These are phyloP conservation scores for Golubevia pallescens DNA, from an alignment of 1,284 basidiomycete genomes.

Conservation along the genomic window DNA sequence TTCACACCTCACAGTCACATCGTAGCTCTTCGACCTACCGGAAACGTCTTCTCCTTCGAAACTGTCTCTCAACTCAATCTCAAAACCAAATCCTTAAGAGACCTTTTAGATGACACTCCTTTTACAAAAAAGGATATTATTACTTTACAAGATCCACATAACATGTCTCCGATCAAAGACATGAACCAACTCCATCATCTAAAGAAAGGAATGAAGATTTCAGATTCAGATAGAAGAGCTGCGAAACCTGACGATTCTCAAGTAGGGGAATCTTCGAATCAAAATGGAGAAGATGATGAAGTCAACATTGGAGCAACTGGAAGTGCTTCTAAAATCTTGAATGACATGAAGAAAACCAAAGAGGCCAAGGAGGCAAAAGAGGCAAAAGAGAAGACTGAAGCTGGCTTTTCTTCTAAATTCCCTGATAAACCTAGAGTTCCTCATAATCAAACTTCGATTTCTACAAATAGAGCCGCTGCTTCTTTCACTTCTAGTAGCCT, in stretches of 20 bases:
- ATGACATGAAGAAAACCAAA: conserved; percentile 8
- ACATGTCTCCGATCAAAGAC: conserved; percentile 12
- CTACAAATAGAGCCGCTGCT: conserved; percentile 49
- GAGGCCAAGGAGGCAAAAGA: not conserved
- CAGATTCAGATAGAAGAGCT: conserved; percentile 27
- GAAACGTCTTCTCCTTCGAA: conserved; percentile 54
- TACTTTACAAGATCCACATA: conserved; percentile 53
- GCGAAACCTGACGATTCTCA: not conserved
- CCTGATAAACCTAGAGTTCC: conserved; percentile 19
- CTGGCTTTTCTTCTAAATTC: conserved; percentile 12
- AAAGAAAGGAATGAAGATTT: conserved; percentile 28
- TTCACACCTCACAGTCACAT: conserved; percentile 54
- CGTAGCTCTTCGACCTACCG: conserved; percentile 41
- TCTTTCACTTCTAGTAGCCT: conserved; percentile 50
- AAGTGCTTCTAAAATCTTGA: conserved; percentile 31
- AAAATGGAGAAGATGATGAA: conserved; percentile 23
- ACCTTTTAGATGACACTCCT: conserved; percentile 40
- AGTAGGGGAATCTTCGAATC: no score
- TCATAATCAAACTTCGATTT: conserved; percentile 15
- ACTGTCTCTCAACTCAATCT: conserved; percentile 57
- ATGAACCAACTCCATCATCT: conserved; percentile 32
- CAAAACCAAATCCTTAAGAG: conserved; percentile 42
- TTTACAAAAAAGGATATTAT: conserved; percentile 49
- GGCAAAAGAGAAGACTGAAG: not conserved
- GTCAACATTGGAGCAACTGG: conserved; percentile 41